Evolutionary conservation across 1,139 yeast species (phyloP), one percentile per base, ranked within the genome.

Genomic region (Geotrichum klebahnii): DNA sequence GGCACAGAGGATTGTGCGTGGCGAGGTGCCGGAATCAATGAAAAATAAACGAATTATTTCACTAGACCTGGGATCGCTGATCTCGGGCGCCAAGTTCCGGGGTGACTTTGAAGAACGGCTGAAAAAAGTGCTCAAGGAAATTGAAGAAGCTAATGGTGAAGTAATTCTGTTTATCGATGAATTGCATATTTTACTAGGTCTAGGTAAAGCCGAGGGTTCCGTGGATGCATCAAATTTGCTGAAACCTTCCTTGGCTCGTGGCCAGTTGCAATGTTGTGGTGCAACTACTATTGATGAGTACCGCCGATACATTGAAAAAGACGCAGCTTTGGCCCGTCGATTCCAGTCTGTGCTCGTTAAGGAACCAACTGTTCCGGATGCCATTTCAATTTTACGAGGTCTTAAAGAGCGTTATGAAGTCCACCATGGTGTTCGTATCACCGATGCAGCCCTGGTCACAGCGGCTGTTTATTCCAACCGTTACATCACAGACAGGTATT

Each of bases 181-280:
- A 72, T 90, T 90, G 64, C 99, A 92, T 70, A 90, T 92, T 96
- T 80, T 94, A 61, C 90, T 94, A 97, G 99, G 99, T 59, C 96
- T 90, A 65, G 98, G 98, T 65, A 78, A 77, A 64, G 75, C 76
- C 55, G 97, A 90, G 64, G 98, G 98, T 1, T n/a, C n/a, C n/a
- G n/a, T n/a, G n/a, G 97, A 92, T 69, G 98, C 97, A 34, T 98
- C 98, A 43, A 92, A 92, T 69, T 79, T 94, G 61, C 80, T 92
- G 67, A 92, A 92, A 71, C 98, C 99, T 44, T 94, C 94, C 79
- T 79, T 92, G 61, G 97, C 98, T 3, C 83, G 98, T 71, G 98
- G 98, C 58, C 78, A 84, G 48, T 80, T 92, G 64, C 97, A 92
- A 70, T 95, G 97, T 71, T 90, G 90, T 66, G 99, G 99, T 72